phyloP scores from a whole-genome alignment of 441 rosid genomes.

The Mallotus japonicus region DNA sequence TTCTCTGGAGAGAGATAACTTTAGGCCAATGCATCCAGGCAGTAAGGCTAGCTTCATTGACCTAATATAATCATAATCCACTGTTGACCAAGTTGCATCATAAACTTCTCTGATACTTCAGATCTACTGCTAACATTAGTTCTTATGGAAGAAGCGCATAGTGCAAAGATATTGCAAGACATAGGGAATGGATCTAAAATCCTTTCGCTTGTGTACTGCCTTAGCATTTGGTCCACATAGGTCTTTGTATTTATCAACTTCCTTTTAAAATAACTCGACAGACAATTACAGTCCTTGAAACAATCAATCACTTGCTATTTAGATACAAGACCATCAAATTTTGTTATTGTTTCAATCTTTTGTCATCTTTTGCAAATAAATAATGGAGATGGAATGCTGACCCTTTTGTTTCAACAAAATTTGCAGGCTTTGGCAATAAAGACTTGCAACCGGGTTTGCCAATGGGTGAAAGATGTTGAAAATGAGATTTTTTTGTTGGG shows the following conservation, averaged over 20 bases:
- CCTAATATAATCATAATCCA: background rate
- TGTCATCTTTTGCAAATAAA: background rate
- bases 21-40: background rate
- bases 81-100: background rate
- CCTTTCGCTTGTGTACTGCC: too few relatives aligned
- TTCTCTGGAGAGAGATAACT: background rate
- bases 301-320: background rate
- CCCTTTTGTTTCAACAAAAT: constrained; percentile 11
- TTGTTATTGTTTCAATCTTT: background rate
- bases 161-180: background rate
- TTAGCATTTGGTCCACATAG: background rate
- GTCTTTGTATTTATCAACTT: background rate
- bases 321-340: background rate
- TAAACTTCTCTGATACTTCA: background rate
- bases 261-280: background rate
- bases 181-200: background rate
- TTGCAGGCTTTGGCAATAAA: constrained; percentile 86
- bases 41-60: background rate
- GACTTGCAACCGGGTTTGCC: constrained; percentile 86
- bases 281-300: background rate
- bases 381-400: background rate
- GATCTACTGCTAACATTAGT: background rate
- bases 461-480: constrained; percentile 94
- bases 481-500: constrained; percentile 94
- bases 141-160: background rate